Evolutionary conservation across 1,284 basidiomycete species (phyloP).

Genomic region (Schizophyllum commune): DNA sequence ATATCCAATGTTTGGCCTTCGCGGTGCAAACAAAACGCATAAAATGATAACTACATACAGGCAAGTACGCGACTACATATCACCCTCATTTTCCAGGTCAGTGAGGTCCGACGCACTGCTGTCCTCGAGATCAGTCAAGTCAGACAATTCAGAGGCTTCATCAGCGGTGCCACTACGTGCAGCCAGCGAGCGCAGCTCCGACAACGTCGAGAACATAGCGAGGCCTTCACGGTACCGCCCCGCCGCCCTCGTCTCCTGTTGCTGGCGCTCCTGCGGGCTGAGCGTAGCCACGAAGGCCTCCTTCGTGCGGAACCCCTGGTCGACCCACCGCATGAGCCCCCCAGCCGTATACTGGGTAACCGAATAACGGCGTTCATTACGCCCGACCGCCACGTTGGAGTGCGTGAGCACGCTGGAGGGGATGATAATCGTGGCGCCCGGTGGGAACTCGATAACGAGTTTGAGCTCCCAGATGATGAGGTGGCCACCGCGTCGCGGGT

Average conservation of each 20-base stretch:
- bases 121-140: neutral
- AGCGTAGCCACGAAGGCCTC: neutral
- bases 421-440: slow-evolving; percentile 3
- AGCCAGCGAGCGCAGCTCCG: neutral
- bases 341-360: neutral
- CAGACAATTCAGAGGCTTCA: neutral
- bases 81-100: too few species aligned
- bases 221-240: neutral
- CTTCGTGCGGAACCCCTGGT: neutral
- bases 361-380: neutral
- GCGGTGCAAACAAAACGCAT: too few species aligned
- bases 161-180: too few species aligned
- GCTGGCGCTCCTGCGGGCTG: neutral
- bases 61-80: too few species aligned
- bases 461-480: slow-evolving; percentile 4
- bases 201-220: neutral
- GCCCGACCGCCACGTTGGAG: slow-evolving; percentile 4
- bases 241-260: neutral
- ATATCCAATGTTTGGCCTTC: too few species aligned
- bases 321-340: neutral
- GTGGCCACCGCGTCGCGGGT: slow-evolving; percentile 4
- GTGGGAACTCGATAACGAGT: slow-evolving; percentile 5
- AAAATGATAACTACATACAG: too few species aligned
- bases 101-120: too few species aligned
- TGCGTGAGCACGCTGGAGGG: slow-evolving; percentile 3